Base-by-base conservation (phyloP, 164 flowering plant genomes). In the Platanus orientalis region DNA sequence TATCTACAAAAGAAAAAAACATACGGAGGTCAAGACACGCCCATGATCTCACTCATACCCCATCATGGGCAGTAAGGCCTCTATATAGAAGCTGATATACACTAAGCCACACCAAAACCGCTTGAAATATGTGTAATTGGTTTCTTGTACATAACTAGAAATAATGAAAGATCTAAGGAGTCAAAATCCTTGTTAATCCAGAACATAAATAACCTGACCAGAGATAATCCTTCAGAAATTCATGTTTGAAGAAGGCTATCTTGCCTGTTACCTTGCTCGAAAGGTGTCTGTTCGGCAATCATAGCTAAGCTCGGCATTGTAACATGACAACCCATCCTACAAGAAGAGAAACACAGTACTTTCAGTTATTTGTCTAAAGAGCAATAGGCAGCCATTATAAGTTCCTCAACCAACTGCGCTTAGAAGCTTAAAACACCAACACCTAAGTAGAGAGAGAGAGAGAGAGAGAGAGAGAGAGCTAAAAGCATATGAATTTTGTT, bases 291-390 rank as follows among this genome's bases (percentile, higher is more conserved):
- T 73, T 50, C 30, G 25, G 7, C 61, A 63, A 61, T 87, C 80
- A 70, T 87, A 87, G 71, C 83, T 70, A 12, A 87, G 60, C 47
- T 78, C 66, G n/a, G 89, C 92, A 79, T 87, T 89, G 62, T 87
- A 87, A 71, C 92, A 84, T 1, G 92, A 87, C 55, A 87, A 66
- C 17, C 86, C 93, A 71, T 79, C 79, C 93, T 87, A 81, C 77
- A 69, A 62, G 24, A 45, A 19, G 20, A 45, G 49, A 16, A 45
- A 6, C n/a, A 45, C n/a, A 45, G 4, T 10, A 5, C 19, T 45
- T 13, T 45, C 4, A 19, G 49, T 45, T 12, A 45, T 7, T 7
- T 36, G 49, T 2, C 19, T 17, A 1, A 45, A 36, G 42, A 45
- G 19, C 16, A 45, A 16, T 1, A 45, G 49, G 19, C 49, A n/a